Base-by-base conservation (phyloP, 441 rosid species). In the Rhodomyrtus psidioides region DNA sequence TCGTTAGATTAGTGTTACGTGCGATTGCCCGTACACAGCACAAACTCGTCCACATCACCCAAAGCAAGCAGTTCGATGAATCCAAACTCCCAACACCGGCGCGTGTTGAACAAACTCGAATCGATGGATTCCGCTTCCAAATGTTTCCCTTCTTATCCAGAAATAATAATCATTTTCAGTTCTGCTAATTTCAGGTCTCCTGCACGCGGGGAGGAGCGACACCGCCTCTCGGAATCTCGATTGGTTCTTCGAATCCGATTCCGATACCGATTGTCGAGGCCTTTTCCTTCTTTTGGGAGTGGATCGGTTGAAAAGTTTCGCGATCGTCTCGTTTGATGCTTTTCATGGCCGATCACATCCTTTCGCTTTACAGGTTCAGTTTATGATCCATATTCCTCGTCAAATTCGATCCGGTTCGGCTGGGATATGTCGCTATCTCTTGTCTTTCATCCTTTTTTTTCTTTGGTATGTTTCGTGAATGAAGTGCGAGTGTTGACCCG, bases 281-380 rank as follows among this genome's bases (percentile, higher is more conserved):
- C 53, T 7, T n/a, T 5, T 53, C 23, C 28, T 19, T 70, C 44
- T 17, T 53, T 17, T 58, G 65, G 39, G 84, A 85, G 75, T 39
- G 7, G 44, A 62, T 62, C 24, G 75, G 75, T 30, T 30, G 49
- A 39, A 65, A 39, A 39, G 49, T 15, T 39, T n/a, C 39, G 16
- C 60, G 16, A 26, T 17, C 44, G 5, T 30, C n/a, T n/a, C 53
- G n/a, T 7, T 13, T 58, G 84, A 42, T 53, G 15, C 13, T 82
- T 88, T 82, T 81, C 83, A 83, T 89, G 90, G 87, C 88, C 81
- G 88, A 88, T 91, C 88, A 76, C 49, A 85, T 88, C 86, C 59
- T 55, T 75, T 53, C 54, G 70, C 85, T 86, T 86, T 84, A 51
- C 88, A 59, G 89, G 90, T 88, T 86, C 88, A 53, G 56, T 88